Percentiles rank a stretch among this genome's conserved stretches.
Evolutionary conservation across 495 filamentous ascomycete species (phyloP).

Genomic region (Aeminium ludgeri): DNA sequence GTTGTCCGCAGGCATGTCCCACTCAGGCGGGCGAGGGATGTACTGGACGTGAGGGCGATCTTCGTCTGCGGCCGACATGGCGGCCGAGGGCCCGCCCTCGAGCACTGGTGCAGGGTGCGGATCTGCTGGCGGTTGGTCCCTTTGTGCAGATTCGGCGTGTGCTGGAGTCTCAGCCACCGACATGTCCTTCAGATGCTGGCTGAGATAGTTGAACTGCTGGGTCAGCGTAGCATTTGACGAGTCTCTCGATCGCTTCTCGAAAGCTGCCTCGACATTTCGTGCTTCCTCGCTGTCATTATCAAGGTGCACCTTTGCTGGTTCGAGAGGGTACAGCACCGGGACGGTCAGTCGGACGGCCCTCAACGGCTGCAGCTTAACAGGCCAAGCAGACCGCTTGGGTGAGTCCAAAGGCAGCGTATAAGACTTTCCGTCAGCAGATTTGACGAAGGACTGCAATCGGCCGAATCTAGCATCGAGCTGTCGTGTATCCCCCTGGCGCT

Average conservation of each 20-base stretch:
- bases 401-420: slow-evolving; percentile 63
- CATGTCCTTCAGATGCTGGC: slow-evolving; percentile 54
- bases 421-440: slow-evolving; percentile 48
- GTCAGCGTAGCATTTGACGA: slow-evolving; percentile 47
- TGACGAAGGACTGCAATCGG: slow-evolving; percentile 48
- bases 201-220: slow-evolving; percentile 60
- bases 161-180: too few species aligned
- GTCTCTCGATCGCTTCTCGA: slow-evolving; percentile 39
- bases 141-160: too few species aligned
- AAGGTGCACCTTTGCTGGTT: slow-evolving; percentile 48
- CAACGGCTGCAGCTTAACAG: slow-evolving; percentile 42
- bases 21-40: slow-evolving; percentile 72
- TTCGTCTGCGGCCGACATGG: neutral
- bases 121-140: neutral
- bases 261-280: slow-evolving; percentile 48
- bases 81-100: neutral
- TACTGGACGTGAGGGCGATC: slow-evolving; percentile 44
- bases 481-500: slow-evolving; percentile 46
- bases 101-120: neutral
- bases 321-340: slow-evolving; percentile 55
- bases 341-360: slow-evolving; percentile 53
- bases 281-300: slow-evolving; percentile 44
- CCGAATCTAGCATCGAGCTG: slow-evolving; percentile 71
- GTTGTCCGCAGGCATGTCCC: slow-evolving; percentile 29
- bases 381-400: slow-evolving; percentile 42